These are phyloP conservation scores for Eucalyptus pauciflora DNA, from an alignment of 345 rosid genomes.

Conservation along the genomic window DNA sequence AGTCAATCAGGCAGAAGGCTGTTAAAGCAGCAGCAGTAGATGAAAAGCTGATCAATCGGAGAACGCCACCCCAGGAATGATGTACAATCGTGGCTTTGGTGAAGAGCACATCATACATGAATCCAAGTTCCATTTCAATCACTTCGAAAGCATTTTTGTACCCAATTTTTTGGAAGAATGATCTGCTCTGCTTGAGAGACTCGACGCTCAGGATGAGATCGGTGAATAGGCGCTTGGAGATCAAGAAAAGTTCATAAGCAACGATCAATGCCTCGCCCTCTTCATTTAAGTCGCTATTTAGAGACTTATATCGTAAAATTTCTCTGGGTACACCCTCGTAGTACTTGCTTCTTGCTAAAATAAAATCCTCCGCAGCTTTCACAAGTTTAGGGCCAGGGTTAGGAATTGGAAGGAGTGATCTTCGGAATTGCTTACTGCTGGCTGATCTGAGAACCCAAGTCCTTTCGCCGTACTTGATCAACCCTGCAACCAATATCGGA, in stretches of 20 bases:
- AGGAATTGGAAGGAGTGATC: background rate
- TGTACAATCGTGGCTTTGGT: conserved; percentile 22
- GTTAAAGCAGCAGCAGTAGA: background rate
- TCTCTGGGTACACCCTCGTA: no score
- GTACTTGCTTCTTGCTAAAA: no score
- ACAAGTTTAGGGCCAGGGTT: background rate
- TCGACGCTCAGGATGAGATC: no score
- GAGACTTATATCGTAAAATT: no score
- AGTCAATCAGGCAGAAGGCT: background rate
- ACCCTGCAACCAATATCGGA: background rate
- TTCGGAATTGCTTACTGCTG: background rate
- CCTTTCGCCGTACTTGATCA: conserved; percentile 15
- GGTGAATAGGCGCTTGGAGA: no score
- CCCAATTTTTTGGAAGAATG: no score
- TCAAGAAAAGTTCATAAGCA: background rate
- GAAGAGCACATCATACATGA: conserved; percentile 27
- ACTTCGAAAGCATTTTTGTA: no score
- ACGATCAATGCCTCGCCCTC: background rate
- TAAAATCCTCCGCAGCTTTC: background rate
- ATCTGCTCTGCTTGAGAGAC: accelerated
- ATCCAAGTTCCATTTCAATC: conserved; percentile 9
- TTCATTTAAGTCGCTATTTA: background rate
- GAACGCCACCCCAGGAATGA: background rate
- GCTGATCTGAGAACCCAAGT: background rate
- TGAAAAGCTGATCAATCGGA: conserved; percentile 1